Percentiles rank a stretch among this genome's conserved stretches.
Evolutionary conservation across 108 stramenopile species (phyloP).

Genomic region (Chaetoceros tenuissimus): DNA sequence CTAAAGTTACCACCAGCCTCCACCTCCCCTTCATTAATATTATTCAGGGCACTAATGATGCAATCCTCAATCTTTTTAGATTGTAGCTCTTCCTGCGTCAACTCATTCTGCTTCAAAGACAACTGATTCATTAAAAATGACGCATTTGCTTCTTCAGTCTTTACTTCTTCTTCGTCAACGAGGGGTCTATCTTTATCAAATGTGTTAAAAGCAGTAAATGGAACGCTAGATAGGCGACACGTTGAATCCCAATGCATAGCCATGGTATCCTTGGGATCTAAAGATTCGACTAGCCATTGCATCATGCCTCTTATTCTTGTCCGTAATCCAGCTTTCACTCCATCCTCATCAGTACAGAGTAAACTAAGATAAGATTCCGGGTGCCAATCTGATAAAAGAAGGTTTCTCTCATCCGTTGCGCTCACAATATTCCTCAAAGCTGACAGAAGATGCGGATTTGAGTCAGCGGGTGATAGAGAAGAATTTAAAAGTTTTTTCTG

Average conservation of each 20-base stretch:
- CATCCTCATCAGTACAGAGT: conserved; percentile 50
- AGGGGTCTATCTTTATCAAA: too few species aligned
- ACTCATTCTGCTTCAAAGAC: conserved; percentile 7
- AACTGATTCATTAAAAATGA: conserved; percentile 29
- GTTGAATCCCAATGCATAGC: too few species aligned
- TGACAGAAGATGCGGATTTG: conserved; percentile 47
- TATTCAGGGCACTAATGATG: too few species aligned
- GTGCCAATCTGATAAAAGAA: conserved; percentile 59
- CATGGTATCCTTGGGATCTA: conserved; percentile 26
- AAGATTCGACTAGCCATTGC: conserved; percentile 49
- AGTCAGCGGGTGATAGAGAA: conserved; percentile 14
- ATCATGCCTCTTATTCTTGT: conserved; percentile 29
- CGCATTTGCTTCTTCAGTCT: conserved; percentile 12
- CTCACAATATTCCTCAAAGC: conserved; percentile 30
- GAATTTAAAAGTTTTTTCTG: not conserved
- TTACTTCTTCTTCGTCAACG: conserved; percentile 15
- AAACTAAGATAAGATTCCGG: conserved; percentile 66
- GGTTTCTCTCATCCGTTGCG: conserved; percentile 35
- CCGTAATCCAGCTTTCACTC: conserved; percentile 39
- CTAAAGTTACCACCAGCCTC: too few species aligned
- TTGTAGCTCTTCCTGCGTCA: too few species aligned
- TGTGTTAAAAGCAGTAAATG: too few species aligned
- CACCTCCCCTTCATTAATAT: too few species aligned
- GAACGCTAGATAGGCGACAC: too few species aligned
- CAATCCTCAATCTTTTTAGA: too few species aligned